Conservation (phyloP, 176 grass and related monocot genomes). For the Avena eriantha region DNA sequence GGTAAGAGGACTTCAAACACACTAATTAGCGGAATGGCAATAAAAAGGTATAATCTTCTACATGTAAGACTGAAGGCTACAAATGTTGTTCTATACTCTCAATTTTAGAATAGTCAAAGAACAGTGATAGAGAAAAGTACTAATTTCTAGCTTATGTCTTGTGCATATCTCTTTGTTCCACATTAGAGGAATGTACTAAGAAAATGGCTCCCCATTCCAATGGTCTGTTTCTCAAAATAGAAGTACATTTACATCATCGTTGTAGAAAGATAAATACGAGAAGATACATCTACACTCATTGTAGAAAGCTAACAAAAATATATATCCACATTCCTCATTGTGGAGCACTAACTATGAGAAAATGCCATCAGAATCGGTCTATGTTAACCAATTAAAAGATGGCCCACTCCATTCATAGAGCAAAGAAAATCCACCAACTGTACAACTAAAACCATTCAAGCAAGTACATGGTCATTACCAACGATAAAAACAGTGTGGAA, state of each 20-base stretch:
- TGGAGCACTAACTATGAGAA: not conserved
- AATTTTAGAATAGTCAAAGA: conserved; percentile 6
- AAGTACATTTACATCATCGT: not conserved
- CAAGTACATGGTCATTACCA: conserved; percentile 13
- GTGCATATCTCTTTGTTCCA: conserved; percentile 6
- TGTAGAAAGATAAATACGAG: not conserved
- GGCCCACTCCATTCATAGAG: conserved; percentile 15
- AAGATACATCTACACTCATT: not conserved
- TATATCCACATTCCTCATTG: not conserved
- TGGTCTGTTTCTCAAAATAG: not conserved
- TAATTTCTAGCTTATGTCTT: conserved; percentile 31
- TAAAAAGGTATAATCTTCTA: conserved; percentile 21
- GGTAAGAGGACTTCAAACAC: not conserved
- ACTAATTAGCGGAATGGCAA: conserved; percentile 20
- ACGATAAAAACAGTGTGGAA: not conserved
- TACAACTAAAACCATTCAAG: conserved; percentile 36
- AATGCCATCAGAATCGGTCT: conserved; percentile 14
- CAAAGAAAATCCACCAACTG: conserved; percentile 30
- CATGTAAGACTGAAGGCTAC: conserved; percentile 6
- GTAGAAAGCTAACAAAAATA: conserved; percentile 14
- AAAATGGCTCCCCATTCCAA: not conserved
- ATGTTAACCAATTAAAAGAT: conserved; percentile 20
- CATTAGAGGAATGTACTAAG: conserved; percentile 13
- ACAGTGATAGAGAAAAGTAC: not conserved
- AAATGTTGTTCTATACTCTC: conserved; percentile 1